phyloP scores from a whole-genome alignment of 768 basidiomycete species.

The Boletus vinaceobasis region DNA sequence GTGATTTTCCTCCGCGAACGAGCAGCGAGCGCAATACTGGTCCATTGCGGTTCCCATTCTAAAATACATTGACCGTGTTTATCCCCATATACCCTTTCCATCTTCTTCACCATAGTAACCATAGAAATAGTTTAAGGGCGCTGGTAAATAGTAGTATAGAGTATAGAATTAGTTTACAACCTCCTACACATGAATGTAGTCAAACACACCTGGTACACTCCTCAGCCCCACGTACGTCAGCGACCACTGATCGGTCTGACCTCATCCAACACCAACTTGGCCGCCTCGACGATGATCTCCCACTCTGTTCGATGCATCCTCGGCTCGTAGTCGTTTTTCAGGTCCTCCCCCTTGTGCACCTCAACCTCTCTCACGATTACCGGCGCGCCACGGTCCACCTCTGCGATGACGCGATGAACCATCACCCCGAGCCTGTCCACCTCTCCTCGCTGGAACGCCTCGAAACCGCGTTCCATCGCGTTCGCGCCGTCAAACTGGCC shows the following conservation, averaged over 20 bases:
- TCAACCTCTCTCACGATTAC: conserved; percentile 76
- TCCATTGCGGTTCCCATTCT: conserved; percentile 30
- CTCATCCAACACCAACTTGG: conserved; percentile 64
- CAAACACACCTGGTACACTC: conserved; percentile 5
- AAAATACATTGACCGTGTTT: conserved; percentile 9
- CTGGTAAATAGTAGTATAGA: conserved; percentile 8
- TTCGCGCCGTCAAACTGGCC: conserved; percentile 96
- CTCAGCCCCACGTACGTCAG: neutral
- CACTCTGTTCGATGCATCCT: conserved; percentile 84
- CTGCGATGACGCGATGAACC: conserved; percentile 91
- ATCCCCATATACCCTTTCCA: neutral
- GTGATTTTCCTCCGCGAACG: conserved; percentile 20
- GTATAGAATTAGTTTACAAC: conserved; percentile 19
- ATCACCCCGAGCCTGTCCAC: conserved; percentile 79
- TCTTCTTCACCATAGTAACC: conserved; percentile 5
- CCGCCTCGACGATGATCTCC: conserved; percentile 85
- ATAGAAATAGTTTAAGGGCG: conserved; percentile 16
- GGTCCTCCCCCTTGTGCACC: conserved; percentile 69
- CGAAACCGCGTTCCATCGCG: conserved; percentile 85
- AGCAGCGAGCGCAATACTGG: conserved; percentile 5
- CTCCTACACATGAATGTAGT: neutral
- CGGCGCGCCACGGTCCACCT: conserved; percentile 91
- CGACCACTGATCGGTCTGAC: conserved; percentile 26
- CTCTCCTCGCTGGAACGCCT: conserved; percentile 82
- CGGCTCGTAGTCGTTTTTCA: conserved; percentile 60